A percentile compares a stretch with the other conserved stretches of the same genome.
These are phyloP conservation scores for Kandelia obovata DNA, from an alignment of 345 rosid species.

Conservation along the genomic window DNA sequence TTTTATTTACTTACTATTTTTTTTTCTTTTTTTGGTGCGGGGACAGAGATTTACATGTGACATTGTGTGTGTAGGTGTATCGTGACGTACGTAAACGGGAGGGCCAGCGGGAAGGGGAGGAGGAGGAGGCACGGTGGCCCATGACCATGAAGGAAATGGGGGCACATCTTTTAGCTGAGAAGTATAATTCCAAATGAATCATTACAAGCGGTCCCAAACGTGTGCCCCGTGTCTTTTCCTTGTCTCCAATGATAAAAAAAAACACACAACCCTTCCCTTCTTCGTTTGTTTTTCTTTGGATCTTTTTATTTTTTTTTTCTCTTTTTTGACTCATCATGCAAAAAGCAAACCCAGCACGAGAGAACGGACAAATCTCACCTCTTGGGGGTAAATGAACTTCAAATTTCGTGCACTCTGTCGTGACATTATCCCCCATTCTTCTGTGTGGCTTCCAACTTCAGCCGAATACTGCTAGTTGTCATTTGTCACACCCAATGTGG, in stretches of 20 bases:
- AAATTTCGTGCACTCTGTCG: no score
- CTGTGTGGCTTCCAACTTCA: no score
- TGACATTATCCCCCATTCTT: no score
- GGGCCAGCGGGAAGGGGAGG: slow-evolving; percentile 7
- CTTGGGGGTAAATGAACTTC: background rate
- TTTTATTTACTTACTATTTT: no score
- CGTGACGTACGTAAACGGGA: slow-evolving; percentile 18
- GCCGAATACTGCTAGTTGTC: no score
- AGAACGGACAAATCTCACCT: slow-evolving; percentile 26
- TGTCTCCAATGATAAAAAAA: background rate
- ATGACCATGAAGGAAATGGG: background rate
- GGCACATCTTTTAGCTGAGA: background rate
- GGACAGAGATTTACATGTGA: background rate
- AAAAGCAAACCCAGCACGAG: background rate
- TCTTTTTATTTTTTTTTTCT: background rate
- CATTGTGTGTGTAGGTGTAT: background rate
- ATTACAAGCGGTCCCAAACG: slow-evolving; percentile 25
- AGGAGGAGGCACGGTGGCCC: slow-evolving; percentile 21
- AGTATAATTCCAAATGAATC: slow-evolving; percentile 5
- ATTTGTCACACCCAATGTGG: no score
- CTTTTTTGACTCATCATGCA: slow-evolving; percentile 18
- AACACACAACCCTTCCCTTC: background rate
- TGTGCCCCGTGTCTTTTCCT: slow-evolving; percentile 25
- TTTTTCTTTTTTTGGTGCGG: background rate
- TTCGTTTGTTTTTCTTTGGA: background rate